These are phyloP conservation scores for Fusarium cicatricum DNA, from an alignment of 2,329 filamentous ascomycete genomes.

Conservation along the genomic window DNA sequence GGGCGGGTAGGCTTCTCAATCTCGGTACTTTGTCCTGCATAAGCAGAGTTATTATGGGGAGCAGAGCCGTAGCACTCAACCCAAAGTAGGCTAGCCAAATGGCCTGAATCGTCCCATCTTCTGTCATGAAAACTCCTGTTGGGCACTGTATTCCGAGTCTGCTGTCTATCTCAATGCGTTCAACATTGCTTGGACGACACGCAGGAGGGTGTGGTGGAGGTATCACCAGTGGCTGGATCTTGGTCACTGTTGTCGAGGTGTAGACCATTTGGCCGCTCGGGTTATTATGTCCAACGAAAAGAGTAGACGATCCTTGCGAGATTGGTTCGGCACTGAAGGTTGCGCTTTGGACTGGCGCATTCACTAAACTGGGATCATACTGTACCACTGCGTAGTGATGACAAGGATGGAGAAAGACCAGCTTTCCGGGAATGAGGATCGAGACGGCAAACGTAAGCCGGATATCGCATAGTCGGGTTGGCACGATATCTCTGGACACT, in stretches of 20 bases:
- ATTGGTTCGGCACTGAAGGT: constrained; percentile 82
- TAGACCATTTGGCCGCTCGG: constrained; percentile 94
- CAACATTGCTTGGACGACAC: constrained; percentile 93
- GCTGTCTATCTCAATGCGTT: constrained; percentile 96
- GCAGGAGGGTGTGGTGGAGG: constrained; percentile 92
- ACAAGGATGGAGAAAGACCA: constrained; percentile 93
- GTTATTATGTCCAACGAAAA: constrained; percentile 96
- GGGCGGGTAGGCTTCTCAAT: constrained; percentile 89
- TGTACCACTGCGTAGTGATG: constrained; percentile 97
- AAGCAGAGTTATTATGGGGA: constrained; percentile 87
- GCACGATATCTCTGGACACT: constrained; percentile 91
- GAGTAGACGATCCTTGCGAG: constrained; percentile 90
- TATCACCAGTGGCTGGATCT: constrained; percentile 92
- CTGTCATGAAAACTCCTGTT: constrained; percentile 87
- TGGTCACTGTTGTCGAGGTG: constrained; percentile 91
- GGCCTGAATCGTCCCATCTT: constrained; percentile 91
- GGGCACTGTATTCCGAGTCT: constrained; percentile 89
- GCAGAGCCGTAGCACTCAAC: constrained; percentile 83
- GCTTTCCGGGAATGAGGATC: constrained; percentile 90
- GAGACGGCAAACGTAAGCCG: constrained; percentile 97
- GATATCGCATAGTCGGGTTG: constrained; percentile 96
- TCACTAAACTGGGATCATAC: constrained; percentile 90
- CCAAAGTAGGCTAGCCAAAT: constrained; percentile 96
- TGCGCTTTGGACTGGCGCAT: constrained; percentile 90
- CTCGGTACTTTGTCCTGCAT: constrained; percentile 80